Conservation (phyloP, 2,329 filamentous ascomycete genomes). For the Trichoderma pleuroti region DNA sequence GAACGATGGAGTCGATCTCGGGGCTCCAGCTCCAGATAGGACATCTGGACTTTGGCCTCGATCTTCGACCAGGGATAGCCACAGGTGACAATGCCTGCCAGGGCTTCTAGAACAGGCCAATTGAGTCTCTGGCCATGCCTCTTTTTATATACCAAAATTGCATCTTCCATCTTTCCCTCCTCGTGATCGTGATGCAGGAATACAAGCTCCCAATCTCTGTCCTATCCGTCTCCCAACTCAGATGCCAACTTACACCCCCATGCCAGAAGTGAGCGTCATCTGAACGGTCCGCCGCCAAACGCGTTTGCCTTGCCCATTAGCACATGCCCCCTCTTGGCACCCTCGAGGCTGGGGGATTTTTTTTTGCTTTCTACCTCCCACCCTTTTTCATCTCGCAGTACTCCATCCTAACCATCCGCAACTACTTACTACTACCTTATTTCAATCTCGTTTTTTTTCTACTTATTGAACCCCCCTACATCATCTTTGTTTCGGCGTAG, state of each 20-base stretch:
- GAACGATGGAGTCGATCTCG: constrained; percentile 1
- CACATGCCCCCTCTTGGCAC: neutral
- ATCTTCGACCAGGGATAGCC: neutral
- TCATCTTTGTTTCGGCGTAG: neutral
- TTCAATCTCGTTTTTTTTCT: neutral
- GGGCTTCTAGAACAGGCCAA: neutral
- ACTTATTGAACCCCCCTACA: neutral
- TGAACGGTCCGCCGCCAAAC: constrained; percentile 5
- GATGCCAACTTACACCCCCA: neutral
- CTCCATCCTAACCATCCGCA: neutral
- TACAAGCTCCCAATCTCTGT: neutral
- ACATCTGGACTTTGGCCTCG: constrained; percentile 1
- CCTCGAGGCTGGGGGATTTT: neutral
- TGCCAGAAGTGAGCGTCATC: neutral
- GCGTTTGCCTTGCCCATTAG: neutral
- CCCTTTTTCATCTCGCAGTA: neutral
- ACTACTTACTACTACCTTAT: neutral
- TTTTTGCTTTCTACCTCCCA: neutral
- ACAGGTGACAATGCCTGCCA: neutral
- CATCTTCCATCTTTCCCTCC: neutral
- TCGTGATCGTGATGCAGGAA: neutral
- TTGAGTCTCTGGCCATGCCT: neutral
- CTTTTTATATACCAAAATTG: neutral
- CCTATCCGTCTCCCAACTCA: neutral
- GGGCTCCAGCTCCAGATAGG: neutral